Evolutionary conservation across 2,329 filamentous ascomycete species (phyloP).

Genomic region (Venturia carpophila): DNA sequence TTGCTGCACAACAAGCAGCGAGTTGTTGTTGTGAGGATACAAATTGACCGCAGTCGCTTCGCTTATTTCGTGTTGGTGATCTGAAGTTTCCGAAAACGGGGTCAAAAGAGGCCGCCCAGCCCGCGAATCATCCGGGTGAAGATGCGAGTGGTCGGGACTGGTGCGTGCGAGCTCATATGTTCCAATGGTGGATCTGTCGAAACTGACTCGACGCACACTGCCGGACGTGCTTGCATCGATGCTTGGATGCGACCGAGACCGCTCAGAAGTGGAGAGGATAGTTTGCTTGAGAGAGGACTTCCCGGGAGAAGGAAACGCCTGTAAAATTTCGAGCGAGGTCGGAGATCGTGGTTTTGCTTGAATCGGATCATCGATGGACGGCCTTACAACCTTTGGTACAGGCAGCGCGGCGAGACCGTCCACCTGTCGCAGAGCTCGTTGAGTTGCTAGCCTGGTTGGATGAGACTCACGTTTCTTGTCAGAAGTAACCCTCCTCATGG

Average conservation of each 20-base stretch:
- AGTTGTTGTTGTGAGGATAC: slow-evolving; percentile 56
- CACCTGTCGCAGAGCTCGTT: slow-evolving; percentile 12
- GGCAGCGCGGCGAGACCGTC: background rate
- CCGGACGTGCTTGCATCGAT: slow-evolving; percentile 26
- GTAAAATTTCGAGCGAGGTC: background rate
- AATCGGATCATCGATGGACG: background rate
- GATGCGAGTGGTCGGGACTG: slow-evolving; percentile 32
- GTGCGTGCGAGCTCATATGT: slow-evolving; percentile 30
- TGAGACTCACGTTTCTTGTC: slow-evolving; percentile 4
- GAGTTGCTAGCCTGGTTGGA: slow-evolving; percentile 6
- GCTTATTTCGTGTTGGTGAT: slow-evolving; percentile 48
- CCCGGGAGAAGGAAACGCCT: slow-evolving; percentile 2
- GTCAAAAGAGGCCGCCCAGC: slow-evolving; percentile 41
- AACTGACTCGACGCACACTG: slow-evolving; percentile 25
- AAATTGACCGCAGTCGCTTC: slow-evolving; percentile 55
- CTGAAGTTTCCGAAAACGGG: slow-evolving; percentile 40
- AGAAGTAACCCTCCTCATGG: background rate
- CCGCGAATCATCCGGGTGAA: slow-evolving; percentile 32
- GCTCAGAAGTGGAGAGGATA: slow-evolving; percentile 2
- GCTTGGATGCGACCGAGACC: slow-evolving; percentile 19
- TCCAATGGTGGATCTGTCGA: slow-evolving; percentile 27
- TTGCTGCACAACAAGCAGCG: slow-evolving; percentile 56
- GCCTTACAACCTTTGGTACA: background rate
- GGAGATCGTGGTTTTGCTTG: background rate
- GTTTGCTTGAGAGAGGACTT: background rate